Evolutionary conservation across 2,329 filamentous ascomycete species (phyloP).

Genomic region (Aspergillus ochraceus): DNA sequence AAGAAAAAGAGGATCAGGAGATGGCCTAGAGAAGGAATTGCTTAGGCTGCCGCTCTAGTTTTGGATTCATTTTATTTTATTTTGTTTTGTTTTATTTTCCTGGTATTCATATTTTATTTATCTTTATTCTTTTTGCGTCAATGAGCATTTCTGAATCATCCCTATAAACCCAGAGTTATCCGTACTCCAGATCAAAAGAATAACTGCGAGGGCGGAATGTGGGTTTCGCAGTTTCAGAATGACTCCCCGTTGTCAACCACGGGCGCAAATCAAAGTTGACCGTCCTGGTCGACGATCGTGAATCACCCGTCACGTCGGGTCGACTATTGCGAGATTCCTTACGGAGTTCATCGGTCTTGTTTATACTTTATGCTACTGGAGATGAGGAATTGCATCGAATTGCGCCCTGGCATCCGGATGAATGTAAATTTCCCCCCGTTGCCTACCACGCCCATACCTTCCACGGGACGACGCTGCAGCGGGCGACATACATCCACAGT

Average conservation of each 20-base stretch:
- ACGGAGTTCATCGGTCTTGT: neutral
- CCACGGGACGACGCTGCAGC: neutral
- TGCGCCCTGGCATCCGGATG: neutral
- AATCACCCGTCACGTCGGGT: conserved; percentile 1
- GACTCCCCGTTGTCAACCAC: conserved; percentile 1
- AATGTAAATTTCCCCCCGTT: no score
- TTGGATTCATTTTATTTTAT: neutral
- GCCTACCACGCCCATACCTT: neutral
- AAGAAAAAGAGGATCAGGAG: conserved; percentile 5
- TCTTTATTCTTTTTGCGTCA: no score
- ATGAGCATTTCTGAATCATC: no score
- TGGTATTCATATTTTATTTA: no score
- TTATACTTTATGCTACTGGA: no score
- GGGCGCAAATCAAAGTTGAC: neutral
- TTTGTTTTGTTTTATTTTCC: neutral
- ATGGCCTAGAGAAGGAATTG: neutral
- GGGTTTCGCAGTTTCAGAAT: conserved; percentile 8
- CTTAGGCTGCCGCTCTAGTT: neutral
- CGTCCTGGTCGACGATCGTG: neutral
- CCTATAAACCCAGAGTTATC: no score
- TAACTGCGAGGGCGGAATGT: conserved; percentile 1
- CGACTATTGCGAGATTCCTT: neutral
- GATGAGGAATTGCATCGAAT: no score
- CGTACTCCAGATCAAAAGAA: neutral
- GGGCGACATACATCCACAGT: neutral